phyloP scores from a whole-genome alignment of 1,284 basidiomycete species.

The Boletus semigastroideus region DNA sequence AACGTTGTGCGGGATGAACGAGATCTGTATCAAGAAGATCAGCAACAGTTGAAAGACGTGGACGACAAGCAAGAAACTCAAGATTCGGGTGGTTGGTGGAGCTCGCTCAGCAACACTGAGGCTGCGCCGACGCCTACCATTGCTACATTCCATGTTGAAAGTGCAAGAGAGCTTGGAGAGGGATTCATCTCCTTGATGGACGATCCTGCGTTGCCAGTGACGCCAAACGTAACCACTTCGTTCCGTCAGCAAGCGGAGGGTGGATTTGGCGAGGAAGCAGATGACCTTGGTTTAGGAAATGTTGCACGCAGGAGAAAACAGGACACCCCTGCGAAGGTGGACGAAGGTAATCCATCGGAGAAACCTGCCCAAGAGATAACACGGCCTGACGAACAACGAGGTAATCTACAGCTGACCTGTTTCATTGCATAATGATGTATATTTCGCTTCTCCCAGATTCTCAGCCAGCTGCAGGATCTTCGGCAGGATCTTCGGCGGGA shows the following conservation, averaged over 20 bases:
- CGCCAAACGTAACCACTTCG: slow-evolving; percentile 33
- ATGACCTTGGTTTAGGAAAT: slow-evolving; percentile 93
- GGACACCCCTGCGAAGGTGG: slow-evolving; percentile 26
- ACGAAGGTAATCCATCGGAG: slow-evolving; percentile 20
- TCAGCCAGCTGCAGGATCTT: slow-evolving; percentile 29
- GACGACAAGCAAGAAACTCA: slow-evolving; percentile 31
- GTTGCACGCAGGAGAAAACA: slow-evolving; percentile 44
- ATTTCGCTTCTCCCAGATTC: slow-evolving; percentile 23
- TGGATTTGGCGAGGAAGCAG: slow-evolving; percentile 66
- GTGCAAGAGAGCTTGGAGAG: slow-evolving; percentile 44
- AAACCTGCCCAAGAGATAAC: slow-evolving; percentile 12
- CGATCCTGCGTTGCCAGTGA: slow-evolving; percentile 45
- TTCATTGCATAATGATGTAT: not conserved
- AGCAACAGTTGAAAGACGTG: slow-evolving; percentile 1
- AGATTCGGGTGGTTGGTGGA: slow-evolving; percentile 62
- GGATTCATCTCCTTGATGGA: slow-evolving; percentile 91
- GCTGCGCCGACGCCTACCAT: slow-evolving; percentile 65
- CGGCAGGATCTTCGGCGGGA: slow-evolving; percentile 40
- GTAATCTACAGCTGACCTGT: slow-evolving; percentile 7
- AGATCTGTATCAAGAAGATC: slow-evolving; percentile 4
- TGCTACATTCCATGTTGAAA: slow-evolving; percentile 55
- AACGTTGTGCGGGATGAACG: slow-evolving; percentile 1
- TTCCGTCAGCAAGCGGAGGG: slow-evolving; percentile 27
- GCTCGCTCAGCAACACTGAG: slow-evolving; percentile 47
- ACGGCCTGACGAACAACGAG: slow-evolving; percentile 25